phyloP scores from a whole-genome alignment of 805 yeast genomes.

The Gaillardinia entomophila region DNA sequence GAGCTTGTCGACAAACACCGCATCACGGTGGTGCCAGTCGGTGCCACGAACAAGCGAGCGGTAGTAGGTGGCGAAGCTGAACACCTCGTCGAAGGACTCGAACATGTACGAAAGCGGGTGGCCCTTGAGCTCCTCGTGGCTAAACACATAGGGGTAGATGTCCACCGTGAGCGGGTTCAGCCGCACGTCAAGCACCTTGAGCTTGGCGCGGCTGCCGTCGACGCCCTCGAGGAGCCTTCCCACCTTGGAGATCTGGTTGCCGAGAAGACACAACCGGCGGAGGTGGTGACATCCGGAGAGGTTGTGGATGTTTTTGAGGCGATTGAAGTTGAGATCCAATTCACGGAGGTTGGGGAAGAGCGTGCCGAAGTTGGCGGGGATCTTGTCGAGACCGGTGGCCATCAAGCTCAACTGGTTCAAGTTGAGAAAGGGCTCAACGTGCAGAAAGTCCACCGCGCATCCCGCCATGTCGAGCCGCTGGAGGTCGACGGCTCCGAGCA shows the following conservation, averaged over 20 bases:
- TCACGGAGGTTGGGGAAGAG: constrained; percentile 43
- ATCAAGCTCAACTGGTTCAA: constrained; percentile 38
- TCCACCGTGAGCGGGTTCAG: constrained; percentile 44
- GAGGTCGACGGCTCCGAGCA: constrained; percentile 18
- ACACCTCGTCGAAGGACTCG: constrained; percentile 46
- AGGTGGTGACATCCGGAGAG: constrained; percentile 29
- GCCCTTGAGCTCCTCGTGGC: constrained; percentile 31
- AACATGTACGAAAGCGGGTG: constrained; percentile 31
- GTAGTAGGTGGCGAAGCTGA: constrained; percentile 44
- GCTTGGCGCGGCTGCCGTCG: constrained; percentile 20
- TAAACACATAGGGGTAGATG: constrained; percentile 50
- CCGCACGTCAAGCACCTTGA: constrained; percentile 41
- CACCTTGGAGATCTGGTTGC: constrained; percentile 37
- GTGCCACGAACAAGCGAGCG: constrained; percentile 30
- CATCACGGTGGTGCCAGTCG: constrained; percentile 38
- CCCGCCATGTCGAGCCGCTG: constrained; percentile 38
- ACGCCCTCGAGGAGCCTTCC: constrained; percentile 26
- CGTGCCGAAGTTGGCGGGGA: constrained; percentile 32
- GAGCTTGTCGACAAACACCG: constrained; percentile 19
- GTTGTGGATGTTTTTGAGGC: constrained; percentile 26
- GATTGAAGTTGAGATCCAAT: constrained; percentile 47
- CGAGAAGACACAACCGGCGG: constrained; percentile 36
- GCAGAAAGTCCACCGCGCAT: constrained; percentile 12
- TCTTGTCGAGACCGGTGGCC: constrained; percentile 36
- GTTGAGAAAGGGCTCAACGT: constrained; percentile 21